Base-by-base conservation (phyloP, 208 protist genomes). In the Leishmania aethiopica region DNA sequence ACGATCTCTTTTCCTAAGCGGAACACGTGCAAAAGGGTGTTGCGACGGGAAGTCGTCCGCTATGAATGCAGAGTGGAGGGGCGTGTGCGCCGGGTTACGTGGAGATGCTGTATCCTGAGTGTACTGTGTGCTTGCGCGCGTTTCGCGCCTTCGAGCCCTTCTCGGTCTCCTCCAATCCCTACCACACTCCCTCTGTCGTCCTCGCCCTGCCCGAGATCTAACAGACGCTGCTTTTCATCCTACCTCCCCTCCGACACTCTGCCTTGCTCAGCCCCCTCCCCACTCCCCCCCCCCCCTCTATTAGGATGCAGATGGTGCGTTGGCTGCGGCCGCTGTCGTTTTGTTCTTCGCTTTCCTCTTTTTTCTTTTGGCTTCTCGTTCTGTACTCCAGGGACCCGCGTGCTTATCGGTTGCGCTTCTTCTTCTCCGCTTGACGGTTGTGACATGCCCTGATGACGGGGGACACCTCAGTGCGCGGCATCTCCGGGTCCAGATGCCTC, bases 1-100 rank as follows among this genome's bases (percentile, higher is more conserved):
- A 94, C 53, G 84, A 91, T 57, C 81, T 92, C 40, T 93, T 94
- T 79, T 75, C 88, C 2, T 95, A 66, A 88, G 66, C 70, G 13
- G 42, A 53, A 25, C 22, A 28, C 47, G 42, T n/a, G 40, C 67
- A 28, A 70, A 22, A 47, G 37, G 13, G 28, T 22, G 32, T 8
- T 28, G 5, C 42, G 2, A 35, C 35, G 35, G 25, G 70, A 49
- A 35, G 8, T 55, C 5, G 10, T 25, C 3, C 17, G 47, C 73
- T 59, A 35, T 10, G 51, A 47, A 47, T 8, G 13, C 45, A 42
- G 3, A 28, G 71, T 28, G 47, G 51, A 77, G 47, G 51, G 28
- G 15, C 11, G 11, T 64, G 15, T 19, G 51, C 22, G 51, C 17
- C 51, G 32, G 11, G 28, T n/a, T 28, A 19, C 1, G 19, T 0